A percentile compares a stretch with the other conserved stretches of the same genome.
phyloP scores from a whole-genome alignment of 1,284 basidiomycete genomes.

The Ganoderma resinaceum region DNA sequence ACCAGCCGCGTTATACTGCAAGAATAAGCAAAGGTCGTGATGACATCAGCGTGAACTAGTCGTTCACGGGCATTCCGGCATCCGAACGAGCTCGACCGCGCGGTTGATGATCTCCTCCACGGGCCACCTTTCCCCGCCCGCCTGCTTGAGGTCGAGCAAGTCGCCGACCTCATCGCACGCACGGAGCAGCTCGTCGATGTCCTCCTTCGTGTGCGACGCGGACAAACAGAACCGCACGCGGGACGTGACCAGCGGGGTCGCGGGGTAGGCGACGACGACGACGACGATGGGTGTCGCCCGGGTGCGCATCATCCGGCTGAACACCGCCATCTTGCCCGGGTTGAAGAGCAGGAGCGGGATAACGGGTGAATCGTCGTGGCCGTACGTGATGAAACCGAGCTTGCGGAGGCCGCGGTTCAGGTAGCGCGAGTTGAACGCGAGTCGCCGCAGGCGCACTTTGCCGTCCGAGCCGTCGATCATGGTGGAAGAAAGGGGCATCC shows the following conservation, averaged over 20 bases:
- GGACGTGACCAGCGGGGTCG: slow-evolving; percentile 90
- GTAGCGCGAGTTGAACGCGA: slow-evolving; percentile 97
- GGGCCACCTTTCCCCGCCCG: slow-evolving; percentile 78
- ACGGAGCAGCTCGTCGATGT: slow-evolving; percentile 86
- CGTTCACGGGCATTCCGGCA: slow-evolving; percentile 40
- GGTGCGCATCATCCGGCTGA: slow-evolving; percentile 89
- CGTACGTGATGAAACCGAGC: slow-evolving; percentile 97
- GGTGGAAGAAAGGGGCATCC: slow-evolving; percentile 73
- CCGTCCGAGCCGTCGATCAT: slow-evolving; percentile 88
- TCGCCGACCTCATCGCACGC: slow-evolving; percentile 96
- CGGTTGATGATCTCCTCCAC: slow-evolving; percentile 80
- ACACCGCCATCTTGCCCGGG: slow-evolving; percentile 92
- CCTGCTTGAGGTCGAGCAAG: slow-evolving; percentile 86
- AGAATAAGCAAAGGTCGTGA: not conserved
- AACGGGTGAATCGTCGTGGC: slow-evolving; percentile 91
- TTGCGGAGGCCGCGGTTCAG: slow-evolving; percentile 88
- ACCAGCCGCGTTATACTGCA: not conserved
- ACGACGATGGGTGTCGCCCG: slow-evolving; percentile 84
- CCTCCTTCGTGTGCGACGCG: slow-evolving; percentile 96
- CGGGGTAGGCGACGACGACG: slow-evolving; percentile 92
- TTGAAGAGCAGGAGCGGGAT: slow-evolving; percentile 94
- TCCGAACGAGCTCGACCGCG: slow-evolving; percentile 81
- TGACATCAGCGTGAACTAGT: not conserved
- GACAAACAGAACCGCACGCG: slow-evolving; percentile 96
- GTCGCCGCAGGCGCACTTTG: slow-evolving; percentile 78